phyloP scores from a whole-genome alignment of 305 asterid species.

The Fraxinus nigra region DNA sequence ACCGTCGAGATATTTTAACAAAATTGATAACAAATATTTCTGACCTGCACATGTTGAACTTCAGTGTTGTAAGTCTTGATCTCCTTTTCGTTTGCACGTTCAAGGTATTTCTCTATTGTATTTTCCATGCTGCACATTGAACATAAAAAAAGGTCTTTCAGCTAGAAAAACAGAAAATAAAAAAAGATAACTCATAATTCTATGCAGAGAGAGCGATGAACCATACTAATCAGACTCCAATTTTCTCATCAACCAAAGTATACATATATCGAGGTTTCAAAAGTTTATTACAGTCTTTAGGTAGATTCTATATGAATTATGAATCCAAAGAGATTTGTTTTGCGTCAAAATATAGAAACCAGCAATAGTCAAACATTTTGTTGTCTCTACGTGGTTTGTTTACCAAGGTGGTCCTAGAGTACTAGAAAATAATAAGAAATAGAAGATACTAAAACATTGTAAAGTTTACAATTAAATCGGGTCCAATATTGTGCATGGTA shows the following conservation, averaged over 20 bases:
- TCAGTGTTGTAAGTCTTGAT: slow-evolving; percentile 17
- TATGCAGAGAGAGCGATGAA: background rate
- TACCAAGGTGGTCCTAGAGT: background rate
- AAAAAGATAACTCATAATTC: background rate
- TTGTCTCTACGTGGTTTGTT: background rate
- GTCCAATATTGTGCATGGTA: background rate
- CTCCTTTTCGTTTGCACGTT: slow-evolving; percentile 23
- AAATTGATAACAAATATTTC: slow-evolving; percentile 4
- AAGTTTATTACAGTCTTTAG: background rate
- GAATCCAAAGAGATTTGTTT: background rate
- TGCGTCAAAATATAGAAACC: background rate
- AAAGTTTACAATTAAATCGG: background rate
- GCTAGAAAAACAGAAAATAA: background rate
- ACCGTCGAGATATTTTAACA: background rate
- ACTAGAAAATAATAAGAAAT: background rate
- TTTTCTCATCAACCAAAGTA: background rate
- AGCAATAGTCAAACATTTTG: background rate
- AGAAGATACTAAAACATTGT: background rate
- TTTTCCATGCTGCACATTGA: slow-evolving; percentile 36
- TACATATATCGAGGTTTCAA: background rate
- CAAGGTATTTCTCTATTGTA: slow-evolving; percentile 35
- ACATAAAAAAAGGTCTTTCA: background rate
- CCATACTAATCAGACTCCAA: background rate
- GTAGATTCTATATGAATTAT: background rate
- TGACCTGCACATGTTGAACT: slow-evolving; percentile 34